A percentile compares a stretch with the other conserved stretches of the same genome.
phyloP scores from a whole-genome alignment of 2,329 filamentous ascomycete species.

The Claviceps spartinae region DNA sequence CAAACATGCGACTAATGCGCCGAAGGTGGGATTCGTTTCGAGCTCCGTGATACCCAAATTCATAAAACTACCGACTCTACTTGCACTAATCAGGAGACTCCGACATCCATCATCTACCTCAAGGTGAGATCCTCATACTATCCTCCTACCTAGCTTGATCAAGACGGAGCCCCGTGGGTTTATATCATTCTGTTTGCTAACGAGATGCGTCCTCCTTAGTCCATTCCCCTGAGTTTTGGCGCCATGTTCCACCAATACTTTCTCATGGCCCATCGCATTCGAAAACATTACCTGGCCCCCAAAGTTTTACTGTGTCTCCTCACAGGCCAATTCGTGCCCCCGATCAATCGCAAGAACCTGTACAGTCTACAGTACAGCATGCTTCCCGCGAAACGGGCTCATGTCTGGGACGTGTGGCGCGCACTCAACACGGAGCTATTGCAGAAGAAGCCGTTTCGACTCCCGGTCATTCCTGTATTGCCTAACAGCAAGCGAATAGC shows the following conservation, averaged over 20 bases:
- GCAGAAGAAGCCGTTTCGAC: slow-evolving; percentile 28
- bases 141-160: too few species aligned
- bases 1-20: slow-evolving; percentile 5
- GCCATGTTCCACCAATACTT: slow-evolving; percentile 98
- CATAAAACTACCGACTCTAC: slow-evolving; percentile 26
- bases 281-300: slow-evolving; percentile 88
- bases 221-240: slow-evolving; percentile 77
- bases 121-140: slow-evolving; percentile 42
- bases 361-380: slow-evolving; percentile 98
- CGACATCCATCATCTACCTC: slow-evolving; percentile 72
- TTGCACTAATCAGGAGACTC: slow-evolving; percentile 33
- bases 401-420: slow-evolving; percentile 77
- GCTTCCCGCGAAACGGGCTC: slow-evolving; percentile 70
- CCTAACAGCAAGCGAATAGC: slow-evolving; percentile 17
- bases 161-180: background rate
- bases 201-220: slow-evolving; percentile 34
- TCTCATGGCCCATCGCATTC: slow-evolving; percentile 79
- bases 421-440: slow-evolving; percentile 42
- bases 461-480: slow-evolving; percentile 20
- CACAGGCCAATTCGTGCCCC: slow-evolving; percentile 85
- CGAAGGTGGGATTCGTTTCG: slow-evolving; percentile 62
- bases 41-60: slow-evolving; percentile 62
- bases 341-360: slow-evolving; percentile 84
- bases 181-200: background rate
- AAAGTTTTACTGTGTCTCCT: slow-evolving; percentile 77